Evolutionary conservation across 306 rosid genomes (phyloP).

Genomic region (Senna siamea): DNA sequence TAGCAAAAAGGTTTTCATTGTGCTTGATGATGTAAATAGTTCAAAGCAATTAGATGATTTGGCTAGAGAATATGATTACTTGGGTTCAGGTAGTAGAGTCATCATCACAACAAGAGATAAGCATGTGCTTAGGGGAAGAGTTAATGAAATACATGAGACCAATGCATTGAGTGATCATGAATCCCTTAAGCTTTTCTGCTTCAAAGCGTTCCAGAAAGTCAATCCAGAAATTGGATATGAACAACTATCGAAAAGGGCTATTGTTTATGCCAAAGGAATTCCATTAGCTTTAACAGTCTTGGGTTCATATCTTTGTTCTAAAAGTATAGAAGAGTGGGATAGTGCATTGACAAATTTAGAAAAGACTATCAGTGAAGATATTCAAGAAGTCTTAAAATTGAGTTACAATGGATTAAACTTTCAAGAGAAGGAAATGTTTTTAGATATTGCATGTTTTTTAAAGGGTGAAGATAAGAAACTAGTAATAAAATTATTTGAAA

Average conservation of each 20-base stretch:
- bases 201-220: constrained; percentile 20
- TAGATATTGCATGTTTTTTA: constrained; percentile 42
- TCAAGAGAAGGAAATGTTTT: not conserved
- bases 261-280: constrained; percentile 9
- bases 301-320: constrained; percentile 19
- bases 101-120: constrained; percentile 29
- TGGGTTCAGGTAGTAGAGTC: not conserved
- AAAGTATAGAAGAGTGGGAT: not conserved
- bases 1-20: constrained; percentile 1
- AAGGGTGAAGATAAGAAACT: not conserved
- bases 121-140: not conserved
- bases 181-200: constrained; percentile 22
- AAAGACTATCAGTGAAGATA: not conserved
- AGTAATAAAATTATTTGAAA: constrained; percentile 7
- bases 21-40: constrained; percentile 20
- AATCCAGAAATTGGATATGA: constrained; percentile 13
- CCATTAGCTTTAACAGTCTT: constrained; percentile 39
- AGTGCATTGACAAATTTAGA: constrained; percentile 1
- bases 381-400: constrained; percentile 1
- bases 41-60: not conserved
- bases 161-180: not conserved
- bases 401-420: constrained; percentile 9
- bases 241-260: constrained; percentile 1
- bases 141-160: not conserved
- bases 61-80: not conserved